phyloP scores from a whole-genome alignment of 257 asterid species.

The Solanum lignicaule region DNA sequence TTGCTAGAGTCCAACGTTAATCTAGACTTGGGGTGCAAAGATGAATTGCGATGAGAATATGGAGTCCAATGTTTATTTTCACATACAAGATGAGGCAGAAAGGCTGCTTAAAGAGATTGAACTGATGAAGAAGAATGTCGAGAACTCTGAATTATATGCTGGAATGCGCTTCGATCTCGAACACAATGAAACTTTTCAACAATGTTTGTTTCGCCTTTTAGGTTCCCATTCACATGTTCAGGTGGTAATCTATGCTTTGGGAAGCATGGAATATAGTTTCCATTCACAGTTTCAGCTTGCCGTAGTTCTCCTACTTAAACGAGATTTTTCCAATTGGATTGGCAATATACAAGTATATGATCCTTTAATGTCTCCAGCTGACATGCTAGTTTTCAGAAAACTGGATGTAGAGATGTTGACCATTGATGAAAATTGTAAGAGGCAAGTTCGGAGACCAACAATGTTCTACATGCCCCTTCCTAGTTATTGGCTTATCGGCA shows the following conservation, averaged over 20 bases:
- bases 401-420: neutral
- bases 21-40: neutral
- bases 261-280: neutral
- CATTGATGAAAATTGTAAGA: neutral
- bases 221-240: neutral
- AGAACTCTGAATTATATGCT: neutral
- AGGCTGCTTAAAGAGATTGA: neutral
- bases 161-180: neutral
- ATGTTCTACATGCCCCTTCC: neutral
- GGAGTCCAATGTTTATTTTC: neutral
- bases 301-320: neutral
- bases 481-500: neutral
- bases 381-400: neutral
- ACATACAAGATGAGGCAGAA: neutral
- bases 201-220: neutral
- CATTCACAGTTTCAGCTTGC: neutral
- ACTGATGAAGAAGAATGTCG: neutral
- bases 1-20: neutral
- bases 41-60: neutral
- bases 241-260: neutral
- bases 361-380: neutral
- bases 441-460: neutral
- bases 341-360: neutral
- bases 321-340: neutral
- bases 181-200: neutral